Evolutionary conservation across 2,329 filamentous ascomycete genomes (phyloP).

Genomic region (Penicillium palitans): DNA sequence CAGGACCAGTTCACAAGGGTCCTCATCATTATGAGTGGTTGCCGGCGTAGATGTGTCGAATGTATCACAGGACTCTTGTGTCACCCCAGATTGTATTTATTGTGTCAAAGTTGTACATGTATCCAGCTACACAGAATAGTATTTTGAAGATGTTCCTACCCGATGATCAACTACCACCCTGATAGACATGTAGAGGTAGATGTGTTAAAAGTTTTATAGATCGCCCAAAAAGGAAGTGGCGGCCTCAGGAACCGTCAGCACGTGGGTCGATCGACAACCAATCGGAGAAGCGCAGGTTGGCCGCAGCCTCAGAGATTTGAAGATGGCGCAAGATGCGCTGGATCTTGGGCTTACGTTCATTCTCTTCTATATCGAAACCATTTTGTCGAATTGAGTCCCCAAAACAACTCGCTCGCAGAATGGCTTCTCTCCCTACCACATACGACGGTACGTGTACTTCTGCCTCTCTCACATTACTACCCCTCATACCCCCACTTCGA

Average conservation of each 20-base stretch:
- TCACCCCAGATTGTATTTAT: background rate
- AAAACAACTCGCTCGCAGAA: constrained; percentile 41
- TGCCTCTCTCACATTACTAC: background rate
- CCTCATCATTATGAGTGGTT: constrained; percentile 66
- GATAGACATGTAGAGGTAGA: background rate
- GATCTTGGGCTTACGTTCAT: constrained; percentile 18
- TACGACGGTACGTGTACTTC: constrained; percentile 56
- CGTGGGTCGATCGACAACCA: constrained; percentile 28
- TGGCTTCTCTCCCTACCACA: constrained; percentile 57
- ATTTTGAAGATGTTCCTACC: background rate
- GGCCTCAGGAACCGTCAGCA: constrained; percentile 24
- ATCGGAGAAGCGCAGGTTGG: constrained; percentile 21
- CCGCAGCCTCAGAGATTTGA: constrained; percentile 23
- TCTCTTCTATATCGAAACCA: constrained; percentile 29
- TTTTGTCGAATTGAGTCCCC: constrained; percentile 35
- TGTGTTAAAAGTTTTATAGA: constrained; percentile 1
- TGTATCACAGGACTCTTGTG: background rate
- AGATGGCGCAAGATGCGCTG: constrained; percentile 20
- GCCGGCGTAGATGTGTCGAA: constrained; percentile 34
- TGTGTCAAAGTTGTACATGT: background rate
- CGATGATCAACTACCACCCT: background rate
- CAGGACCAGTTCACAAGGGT: constrained; percentile 55
- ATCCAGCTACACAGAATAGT: background rate
- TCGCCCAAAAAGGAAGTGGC: constrained; percentile 10
- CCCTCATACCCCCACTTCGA: constrained; percentile 17